Evolutionary conservation across 2,329 filamentous ascomycete species (phyloP).

Genomic region (Orbilia ellipsospora): DNA sequence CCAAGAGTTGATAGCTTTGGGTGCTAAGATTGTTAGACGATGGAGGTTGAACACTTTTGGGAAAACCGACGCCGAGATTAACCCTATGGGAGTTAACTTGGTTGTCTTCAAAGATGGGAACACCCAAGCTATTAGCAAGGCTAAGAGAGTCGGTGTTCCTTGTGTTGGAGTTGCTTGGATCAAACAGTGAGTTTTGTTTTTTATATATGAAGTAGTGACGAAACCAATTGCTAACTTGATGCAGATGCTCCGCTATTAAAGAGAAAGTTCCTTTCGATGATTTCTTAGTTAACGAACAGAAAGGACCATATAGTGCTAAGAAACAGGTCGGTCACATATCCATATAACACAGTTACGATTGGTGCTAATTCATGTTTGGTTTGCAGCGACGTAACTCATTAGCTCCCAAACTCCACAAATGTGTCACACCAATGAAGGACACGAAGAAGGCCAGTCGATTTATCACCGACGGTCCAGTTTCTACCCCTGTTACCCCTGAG

Average conservation of each 20-base stretch:
- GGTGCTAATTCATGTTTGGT: neutral
- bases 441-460: neutral
- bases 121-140: constrained; percentile 23
- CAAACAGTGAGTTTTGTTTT: constrained; percentile 31
- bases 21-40: constrained; percentile 33
- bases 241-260: constrained; percentile 13
- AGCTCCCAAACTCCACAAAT: constrained; percentile 41
- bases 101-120: constrained; percentile 49
- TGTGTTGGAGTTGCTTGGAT: constrained; percentile 44
- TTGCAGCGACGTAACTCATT: constrained; percentile 37
- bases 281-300: constrained; percentile 19
- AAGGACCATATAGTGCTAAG: constrained; percentile 17
- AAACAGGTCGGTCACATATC: constrained; percentile 12
- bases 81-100: constrained; percentile 36
- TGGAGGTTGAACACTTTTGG: constrained; percentile 44
- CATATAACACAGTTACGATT: neutral
- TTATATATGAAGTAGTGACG: neutral
- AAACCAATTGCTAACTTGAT: neutral
- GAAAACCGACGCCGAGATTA: constrained; percentile 19
- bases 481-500: neutral
- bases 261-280: constrained; percentile 30
- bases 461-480: neutral
- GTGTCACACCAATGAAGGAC: constrained; percentile 25
- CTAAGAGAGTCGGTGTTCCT: constrained; percentile 34
- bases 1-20: constrained; percentile 26